Percentiles rank a stretch among this genome's conserved stretches.
phyloP scores from a whole-genome alignment of 176 grass and related monocot genomes.

The Saccharum officinarum region DNA sequence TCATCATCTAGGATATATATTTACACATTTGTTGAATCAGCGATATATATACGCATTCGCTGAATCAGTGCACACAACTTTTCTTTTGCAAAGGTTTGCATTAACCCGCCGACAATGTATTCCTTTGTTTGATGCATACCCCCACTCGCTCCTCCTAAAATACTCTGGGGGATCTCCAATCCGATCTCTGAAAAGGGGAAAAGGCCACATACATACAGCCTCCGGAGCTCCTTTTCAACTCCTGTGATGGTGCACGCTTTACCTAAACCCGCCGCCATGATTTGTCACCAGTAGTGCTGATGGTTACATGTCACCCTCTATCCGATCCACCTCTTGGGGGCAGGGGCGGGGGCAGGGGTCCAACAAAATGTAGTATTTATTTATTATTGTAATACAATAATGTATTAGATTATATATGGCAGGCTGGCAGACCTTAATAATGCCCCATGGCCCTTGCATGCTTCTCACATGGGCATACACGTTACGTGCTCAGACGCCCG shows the following conservation, averaged over 20 bases:
- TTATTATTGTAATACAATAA: no score
- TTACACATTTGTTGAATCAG: no score
- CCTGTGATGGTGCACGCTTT: neutral
- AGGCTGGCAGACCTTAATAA: neutral
- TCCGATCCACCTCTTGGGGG: no score
- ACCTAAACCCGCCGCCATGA: constrained; percentile 1
- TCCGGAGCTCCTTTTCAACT: neutral
- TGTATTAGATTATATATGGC: neutral
- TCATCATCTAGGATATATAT: neutral
- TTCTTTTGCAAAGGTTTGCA: neutral
- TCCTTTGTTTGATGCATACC: neutral
- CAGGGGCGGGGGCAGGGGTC: no score
- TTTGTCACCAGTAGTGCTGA: neutral
- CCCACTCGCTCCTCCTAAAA: neutral
- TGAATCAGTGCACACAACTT: neutral
- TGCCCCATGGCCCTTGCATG: no score
- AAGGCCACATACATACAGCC: neutral
- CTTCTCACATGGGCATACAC: neutral
- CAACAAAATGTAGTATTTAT: neutral
- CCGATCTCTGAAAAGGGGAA: neutral
- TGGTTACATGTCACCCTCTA: neutral
- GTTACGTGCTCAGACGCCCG: neutral
- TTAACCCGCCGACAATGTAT: neutral
- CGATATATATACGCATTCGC: no score
- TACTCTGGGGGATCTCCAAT: neutral